Evolutionary conservation across 805 yeast species (phyloP), one percentile per base, ranked within the genome.

Genomic region (Candida andamanensis): DNA sequence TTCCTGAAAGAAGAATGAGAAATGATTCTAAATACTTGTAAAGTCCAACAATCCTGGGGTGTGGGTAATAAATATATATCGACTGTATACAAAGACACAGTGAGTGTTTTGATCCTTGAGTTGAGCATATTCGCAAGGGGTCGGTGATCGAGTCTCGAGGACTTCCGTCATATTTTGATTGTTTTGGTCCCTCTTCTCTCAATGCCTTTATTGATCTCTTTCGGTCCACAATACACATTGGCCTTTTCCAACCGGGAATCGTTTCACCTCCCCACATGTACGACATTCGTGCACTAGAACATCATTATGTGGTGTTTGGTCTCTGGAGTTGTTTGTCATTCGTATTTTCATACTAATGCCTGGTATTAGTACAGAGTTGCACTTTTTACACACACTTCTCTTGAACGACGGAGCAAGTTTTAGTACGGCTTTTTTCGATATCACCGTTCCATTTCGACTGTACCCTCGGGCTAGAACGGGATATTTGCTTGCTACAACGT

Each of bases 381-480:
- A 86, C 22, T 57, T 58, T 45, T 84, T 85, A 55, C 95, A 86
- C 11, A 79, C 49, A 0, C 71, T 64, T 42, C 95, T 63, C 53
- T 86, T 86, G 8, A 85, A 41, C 21, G 58, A 55, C 1, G 89
- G 87, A 24, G 81, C 69, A 17, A 81, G 50, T 39, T 80, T 72
- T 14, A 79, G 50, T 12, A 83, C 89, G 2, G 78, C 72, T 46
- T 79, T 81, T 49, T 80, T 79, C 6, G 85, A 71, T 6, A 84
- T 80, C 6, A 73, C 45, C 33, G 72, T 78, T 56, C 81, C 56
- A 23, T 72, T 73, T 30, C 72, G 62, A 14, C 72, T 56, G 46
- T 77, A 77, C 33, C 66, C 61, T 30, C 85, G 57, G 0, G 85
- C 69, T n/a, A 85, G 52, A 0, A 65, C 56, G 16, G 55, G 60